Conservation (phyloP, 139 green algal genomes). For the Tetradesmus obliquus region DNA sequence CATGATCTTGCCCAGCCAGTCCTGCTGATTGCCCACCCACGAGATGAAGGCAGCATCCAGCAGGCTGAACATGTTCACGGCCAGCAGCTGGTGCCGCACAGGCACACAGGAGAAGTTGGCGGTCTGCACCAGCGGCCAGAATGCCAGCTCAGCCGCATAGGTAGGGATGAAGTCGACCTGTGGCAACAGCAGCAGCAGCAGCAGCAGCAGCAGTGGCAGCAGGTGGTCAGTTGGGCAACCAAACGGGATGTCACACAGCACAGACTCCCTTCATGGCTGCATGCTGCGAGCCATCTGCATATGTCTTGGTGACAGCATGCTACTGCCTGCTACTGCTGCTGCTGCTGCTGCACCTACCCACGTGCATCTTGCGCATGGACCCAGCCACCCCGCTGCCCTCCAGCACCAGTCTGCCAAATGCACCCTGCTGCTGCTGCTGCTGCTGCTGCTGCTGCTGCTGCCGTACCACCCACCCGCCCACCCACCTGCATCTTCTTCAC, state of each 20-base stretch:
- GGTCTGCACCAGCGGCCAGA: slow-evolving; percentile 59
- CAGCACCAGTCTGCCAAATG: slow-evolving; percentile 45
- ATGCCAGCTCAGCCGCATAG: slow-evolving; percentile 53
- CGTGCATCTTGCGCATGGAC: slow-evolving; percentile 54
- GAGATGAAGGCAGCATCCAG: slow-evolving; percentile 65
- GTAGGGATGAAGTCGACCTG: slow-evolving; percentile 57
- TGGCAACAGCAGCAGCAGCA: neutral
- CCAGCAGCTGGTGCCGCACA: slow-evolving; percentile 70
- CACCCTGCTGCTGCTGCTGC: too few species aligned
- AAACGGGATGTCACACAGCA: too few species aligned
- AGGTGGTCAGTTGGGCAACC: neutral
- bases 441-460: neutral
- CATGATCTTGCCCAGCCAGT: slow-evolving; percentile 21
- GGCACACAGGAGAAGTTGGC: slow-evolving; percentile 45
- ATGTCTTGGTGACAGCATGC: too few species aligned
- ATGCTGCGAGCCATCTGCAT: too few species aligned
- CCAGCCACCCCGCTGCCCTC: slow-evolving; percentile 39
- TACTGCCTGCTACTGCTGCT: neutral
- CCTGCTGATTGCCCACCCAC: slow-evolving; percentile 53
- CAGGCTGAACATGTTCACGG: slow-evolving; percentile 65
- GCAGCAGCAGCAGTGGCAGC: neutral
- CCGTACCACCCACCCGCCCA: too few species aligned
- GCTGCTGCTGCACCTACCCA: neutral
- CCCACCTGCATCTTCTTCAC: slow-evolving; percentile 50
- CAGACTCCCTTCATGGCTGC: too few species aligned